Evolutionary conservation across 495 filamentous ascomycete genomes (phyloP), one percentile per base, ranked within the genome.

Genomic region (Trichoderma asperelloides): DNA sequence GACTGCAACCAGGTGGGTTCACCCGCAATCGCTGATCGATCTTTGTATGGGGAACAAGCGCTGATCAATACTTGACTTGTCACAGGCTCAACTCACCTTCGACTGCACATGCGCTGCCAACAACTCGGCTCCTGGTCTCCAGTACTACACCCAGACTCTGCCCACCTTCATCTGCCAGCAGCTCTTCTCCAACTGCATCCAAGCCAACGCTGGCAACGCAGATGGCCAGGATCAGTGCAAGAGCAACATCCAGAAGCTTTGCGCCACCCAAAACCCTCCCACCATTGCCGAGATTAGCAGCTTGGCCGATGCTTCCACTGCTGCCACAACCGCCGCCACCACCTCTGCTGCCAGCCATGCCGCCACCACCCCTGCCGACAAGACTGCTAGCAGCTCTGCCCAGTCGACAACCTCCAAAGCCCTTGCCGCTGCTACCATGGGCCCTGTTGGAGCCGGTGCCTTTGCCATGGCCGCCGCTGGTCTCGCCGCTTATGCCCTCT

Each of bases 81-180:
- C 43, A 45, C 64, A 78, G 76, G 55, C 25, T n/a, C 71, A 71
- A 21, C 64, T 77, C 37, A 63, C 64, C 8, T 79, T 69, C 70
- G 37, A 30, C 23, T 79, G 77, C 71, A 68, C 63, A 1, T 79
- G 77, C 76, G 37, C 64, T 41, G 23, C n/a, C 23, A 74, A 78
- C 64, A 72, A 69, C 67, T 64, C 71, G 11, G 71, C 77, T 16
- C 77, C 77, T 4, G 75, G 69, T 43, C 76, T 79, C 18, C 67
- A 76, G 64, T 73, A 78, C 64, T 79, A 78, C 70, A 70, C 43
- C 28, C 71, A 77, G 72, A 74, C 75, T 43, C 71, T 79, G 45
- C 75, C 75, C 25, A 74, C 71, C 72, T 74, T 78, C 65, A 70
- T 74, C 64, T 79, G 77, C 72, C 27, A 73, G 37, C 28, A 71